Conservation (phyloP, 257 asterid genomes). For the Thymus mandschuricus region DNA sequence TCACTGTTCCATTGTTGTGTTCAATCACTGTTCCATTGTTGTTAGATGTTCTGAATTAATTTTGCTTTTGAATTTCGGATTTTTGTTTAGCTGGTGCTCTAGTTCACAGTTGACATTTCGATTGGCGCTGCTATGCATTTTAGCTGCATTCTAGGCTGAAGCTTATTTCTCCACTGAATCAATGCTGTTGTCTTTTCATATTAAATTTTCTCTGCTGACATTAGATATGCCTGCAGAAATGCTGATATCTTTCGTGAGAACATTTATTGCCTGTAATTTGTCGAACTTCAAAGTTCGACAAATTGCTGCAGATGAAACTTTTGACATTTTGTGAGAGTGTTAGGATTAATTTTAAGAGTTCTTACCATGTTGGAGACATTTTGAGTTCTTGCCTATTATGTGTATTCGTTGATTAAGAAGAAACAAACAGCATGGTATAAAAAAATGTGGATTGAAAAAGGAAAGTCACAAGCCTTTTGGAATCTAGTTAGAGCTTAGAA, state of each 20-base stretch:
- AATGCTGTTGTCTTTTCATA: background rate
- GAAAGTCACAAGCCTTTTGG: conserved; percentile 15
- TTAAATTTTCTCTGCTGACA: background rate
- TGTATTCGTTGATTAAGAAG: conserved; percentile 1
- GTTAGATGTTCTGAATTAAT: background rate
- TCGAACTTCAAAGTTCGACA: background rate
- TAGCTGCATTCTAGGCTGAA: background rate
- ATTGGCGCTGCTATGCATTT: background rate
- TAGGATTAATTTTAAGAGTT: too few relatives aligned
- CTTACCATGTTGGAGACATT: background rate
- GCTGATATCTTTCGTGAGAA: conserved; percentile 4
- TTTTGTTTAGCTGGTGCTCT: background rate
- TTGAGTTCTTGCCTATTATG: background rate
- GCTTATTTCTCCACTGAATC: background rate
- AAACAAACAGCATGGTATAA: background rate
- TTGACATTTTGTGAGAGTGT: background rate
- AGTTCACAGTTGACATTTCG: background rate
- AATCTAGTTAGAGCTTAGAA: conserved; percentile 2
- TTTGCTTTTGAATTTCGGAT: background rate
- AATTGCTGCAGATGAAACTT: background rate
- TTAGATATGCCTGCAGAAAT: conserved; percentile 1
- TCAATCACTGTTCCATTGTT: background rate
- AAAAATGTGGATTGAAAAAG: background rate
- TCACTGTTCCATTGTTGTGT: background rate
- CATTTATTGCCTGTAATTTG: conserved; percentile 5